Evolutionary conservation across 2,329 filamentous ascomycete species (phyloP).

Genomic region (Arthrobotrys iridis): DNA sequence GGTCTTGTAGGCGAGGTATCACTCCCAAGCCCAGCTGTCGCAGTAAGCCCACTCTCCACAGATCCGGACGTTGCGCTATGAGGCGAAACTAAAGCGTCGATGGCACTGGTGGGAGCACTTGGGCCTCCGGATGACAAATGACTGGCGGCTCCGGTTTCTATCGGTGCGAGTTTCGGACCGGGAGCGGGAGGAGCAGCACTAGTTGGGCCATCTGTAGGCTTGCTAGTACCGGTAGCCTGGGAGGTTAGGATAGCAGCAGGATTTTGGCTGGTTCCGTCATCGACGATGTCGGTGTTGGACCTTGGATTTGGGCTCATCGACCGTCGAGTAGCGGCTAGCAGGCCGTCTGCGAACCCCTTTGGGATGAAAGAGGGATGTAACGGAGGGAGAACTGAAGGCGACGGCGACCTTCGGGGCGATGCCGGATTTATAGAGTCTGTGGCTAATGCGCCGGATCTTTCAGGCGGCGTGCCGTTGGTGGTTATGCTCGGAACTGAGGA

Average conservation of each 20-base stretch:
- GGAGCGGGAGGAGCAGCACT: conserved; percentile 43
- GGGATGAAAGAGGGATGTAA: conserved; percentile 35
- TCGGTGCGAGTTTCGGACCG: conserved; percentile 47
- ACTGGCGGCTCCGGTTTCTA: conserved; percentile 38
- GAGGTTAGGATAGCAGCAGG: conserved; percentile 51
- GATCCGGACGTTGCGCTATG: conserved; percentile 49
- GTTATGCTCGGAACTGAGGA: conserved; percentile 53
- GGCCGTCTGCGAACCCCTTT: conserved; percentile 35
- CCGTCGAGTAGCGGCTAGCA: conserved; percentile 31
- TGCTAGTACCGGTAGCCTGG: conserved; percentile 28
- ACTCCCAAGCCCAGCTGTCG: conserved; percentile 49
- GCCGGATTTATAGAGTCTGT: conserved; percentile 45
- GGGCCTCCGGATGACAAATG: conserved; percentile 34
- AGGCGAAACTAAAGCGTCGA: conserved; percentile 39
- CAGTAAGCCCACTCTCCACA: conserved; percentile 49
- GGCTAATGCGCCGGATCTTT: conserved; percentile 51
- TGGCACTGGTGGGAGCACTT: conserved; percentile 36
- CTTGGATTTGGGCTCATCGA: conserved; percentile 43
- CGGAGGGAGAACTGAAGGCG: conserved; percentile 45
- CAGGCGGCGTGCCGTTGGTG: conserved; percentile 53
- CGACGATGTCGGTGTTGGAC: conserved; percentile 22
- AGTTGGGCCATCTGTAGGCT: conserved; percentile 29
- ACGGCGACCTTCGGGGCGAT: conserved; percentile 49
- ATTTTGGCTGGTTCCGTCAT: conserved; percentile 49
- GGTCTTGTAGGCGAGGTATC: conserved; percentile 52